Percentiles rank a stretch among this genome's conserved stretches.
Evolutionary conservation across 140 eudicot genomes (phyloP).

Genomic region (Anethum foeniculum): DNA sequence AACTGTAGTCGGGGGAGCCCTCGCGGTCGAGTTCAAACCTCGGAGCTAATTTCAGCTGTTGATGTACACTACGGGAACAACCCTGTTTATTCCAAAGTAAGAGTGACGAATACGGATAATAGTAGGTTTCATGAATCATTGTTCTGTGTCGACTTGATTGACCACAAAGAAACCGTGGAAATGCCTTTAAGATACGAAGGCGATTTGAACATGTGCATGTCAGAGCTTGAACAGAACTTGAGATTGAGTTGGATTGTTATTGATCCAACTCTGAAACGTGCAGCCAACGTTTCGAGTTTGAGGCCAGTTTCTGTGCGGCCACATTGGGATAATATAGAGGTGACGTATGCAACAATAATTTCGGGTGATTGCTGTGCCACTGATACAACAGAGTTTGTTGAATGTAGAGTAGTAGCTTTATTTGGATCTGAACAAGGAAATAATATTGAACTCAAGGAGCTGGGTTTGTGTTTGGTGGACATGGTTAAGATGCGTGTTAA

Average conservation of each 20-base stretch:
- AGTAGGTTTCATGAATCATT: constrained; percentile 16
- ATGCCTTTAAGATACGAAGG: constrained; percentile 14
- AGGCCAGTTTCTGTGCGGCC: constrained; percentile 33
- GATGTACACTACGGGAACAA: constrained; percentile 27
- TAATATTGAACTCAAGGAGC: constrained; percentile 26
- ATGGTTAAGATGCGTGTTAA: constrained; percentile 22
- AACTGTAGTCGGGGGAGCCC: background rate
- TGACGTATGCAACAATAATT: constrained; percentile 25
- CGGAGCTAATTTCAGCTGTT: constrained; percentile 44
- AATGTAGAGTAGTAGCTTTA: constrained; percentile 14
- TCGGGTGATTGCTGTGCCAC: background rate
- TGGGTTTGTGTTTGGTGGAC: constrained; percentile 33
- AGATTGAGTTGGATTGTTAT: constrained; percentile 43
- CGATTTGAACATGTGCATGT: constrained; percentile 8
- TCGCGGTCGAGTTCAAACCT: background rate
- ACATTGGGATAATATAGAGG: constrained; percentile 34
- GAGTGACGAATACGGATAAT: constrained; percentile 15
- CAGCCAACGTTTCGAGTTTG: constrained; percentile 32
- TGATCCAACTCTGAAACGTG: constrained; percentile 27
- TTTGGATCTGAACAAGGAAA: constrained; percentile 25
- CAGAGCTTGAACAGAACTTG: constrained; percentile 12
- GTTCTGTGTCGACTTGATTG: constrained; percentile 30
- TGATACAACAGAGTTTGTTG: constrained; percentile 13
- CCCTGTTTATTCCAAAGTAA: constrained; percentile 21
- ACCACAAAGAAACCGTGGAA: constrained; percentile 17